Evolutionary conservation across 73 alveolate species (phyloP), one percentile per base, ranked within the genome.

Genomic region (Stentor roeselii): DNA sequence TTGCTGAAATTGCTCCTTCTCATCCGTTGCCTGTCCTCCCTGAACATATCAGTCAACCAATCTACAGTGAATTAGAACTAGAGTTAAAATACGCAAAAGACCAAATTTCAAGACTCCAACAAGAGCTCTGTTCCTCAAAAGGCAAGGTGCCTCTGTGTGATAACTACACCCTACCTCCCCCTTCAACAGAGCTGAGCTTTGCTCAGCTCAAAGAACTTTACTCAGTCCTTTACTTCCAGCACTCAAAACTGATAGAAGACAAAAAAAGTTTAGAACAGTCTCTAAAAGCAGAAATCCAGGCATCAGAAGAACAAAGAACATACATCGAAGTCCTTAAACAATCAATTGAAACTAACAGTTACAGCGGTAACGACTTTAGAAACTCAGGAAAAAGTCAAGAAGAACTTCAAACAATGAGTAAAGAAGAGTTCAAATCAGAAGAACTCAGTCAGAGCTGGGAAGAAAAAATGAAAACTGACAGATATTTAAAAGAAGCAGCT

Each of bases 11-110:
- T 4, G 91, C 75, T 82, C 96, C 97, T 3, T 78, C 84, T 61
- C 95, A 90, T 75, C 83, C 95, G 21, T 36, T 94, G 3, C 98
- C 98, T 39, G 92, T 94, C 36, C 61, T 88, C 42, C 93, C 90
- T 34, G 87, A 88, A 67, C 93, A 92, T 84, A 50, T 50, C 21
- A 21, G 67, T 21, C 21, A 6, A 11, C 30, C 6, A 21, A 11
- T 6, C 21, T 11, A 21, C 6, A 50, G 21, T 50, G 67, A 50
- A 11, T 50, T 50, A 50, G 21, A 11, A 11, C 30, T 11, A 50
- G 67, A 50, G 21, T 21, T 50, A 11, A 6, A 50, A 50, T 50
- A 50, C 21, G 67, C 67, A 11, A 50, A 50, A 50, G 6, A 6
- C 30, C 6, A 50, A 21, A 50, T 50, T 50, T 6, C 6, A 50